Conservation (phyloP, 768 basidiomycete genomes). For the Tylopilus subfusipes region DNA sequence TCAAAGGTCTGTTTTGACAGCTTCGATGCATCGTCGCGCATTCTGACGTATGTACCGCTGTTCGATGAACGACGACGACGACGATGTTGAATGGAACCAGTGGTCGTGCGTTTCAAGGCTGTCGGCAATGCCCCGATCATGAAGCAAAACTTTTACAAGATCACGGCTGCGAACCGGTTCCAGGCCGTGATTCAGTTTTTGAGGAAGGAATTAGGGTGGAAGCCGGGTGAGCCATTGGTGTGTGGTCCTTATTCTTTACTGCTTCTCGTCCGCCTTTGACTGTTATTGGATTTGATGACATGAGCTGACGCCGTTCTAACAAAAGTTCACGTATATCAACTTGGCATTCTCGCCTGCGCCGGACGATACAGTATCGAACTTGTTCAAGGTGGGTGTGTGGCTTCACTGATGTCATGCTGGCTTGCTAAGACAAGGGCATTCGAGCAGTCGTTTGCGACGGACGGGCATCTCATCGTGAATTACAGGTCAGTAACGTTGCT, state of each 20-base stretch:
- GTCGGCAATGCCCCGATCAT: constrained; percentile 98
- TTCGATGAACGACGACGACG: not conserved
- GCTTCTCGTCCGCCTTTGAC: not conserved
- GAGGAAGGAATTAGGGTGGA: constrained; percentile 85
- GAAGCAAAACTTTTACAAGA: constrained; percentile 99
- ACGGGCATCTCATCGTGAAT: constrained; percentile 88
- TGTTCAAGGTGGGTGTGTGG: constrained; percentile 51
- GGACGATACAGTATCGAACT: constrained; percentile 68
- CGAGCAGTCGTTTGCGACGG: constrained; percentile 75
- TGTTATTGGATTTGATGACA: not conserved
- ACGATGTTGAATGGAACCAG: constrained; percentile 38
- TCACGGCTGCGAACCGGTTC: constrained; percentile 90
- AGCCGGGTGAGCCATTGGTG: constrained; percentile 80
- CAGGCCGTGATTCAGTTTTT: constrained; percentile 94
- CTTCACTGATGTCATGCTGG: not conserved
- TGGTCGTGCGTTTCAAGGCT: constrained; percentile 95
- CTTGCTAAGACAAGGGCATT: not conserved
- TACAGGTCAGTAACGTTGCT: constrained; percentile 58
- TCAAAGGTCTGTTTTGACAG: constrained; percentile 53
- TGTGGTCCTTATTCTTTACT: constrained; percentile 16
- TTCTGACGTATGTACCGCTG: not conserved
- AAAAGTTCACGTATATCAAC: constrained; percentile 73
- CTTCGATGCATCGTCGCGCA: not conserved
- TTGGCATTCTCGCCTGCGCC: constrained; percentile 74
- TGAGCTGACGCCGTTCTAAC: constrained; percentile 22